Conservation (phyloP, 176 grass and related monocot genomes). For the Eremochloa ophiuroides region DNA sequence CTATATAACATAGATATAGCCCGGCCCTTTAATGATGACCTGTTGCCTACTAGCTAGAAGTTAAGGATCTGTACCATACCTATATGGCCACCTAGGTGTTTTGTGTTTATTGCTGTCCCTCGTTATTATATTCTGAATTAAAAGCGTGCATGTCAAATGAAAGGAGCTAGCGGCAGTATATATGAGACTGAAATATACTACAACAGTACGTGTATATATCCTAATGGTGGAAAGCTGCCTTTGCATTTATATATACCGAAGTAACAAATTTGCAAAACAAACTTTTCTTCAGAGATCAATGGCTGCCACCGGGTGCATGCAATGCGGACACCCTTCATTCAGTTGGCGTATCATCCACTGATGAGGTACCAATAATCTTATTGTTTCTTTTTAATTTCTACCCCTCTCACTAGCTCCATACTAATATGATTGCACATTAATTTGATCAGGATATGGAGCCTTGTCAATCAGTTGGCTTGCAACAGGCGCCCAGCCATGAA, state of each 20-base stretch:
- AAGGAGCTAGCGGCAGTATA: neutral
- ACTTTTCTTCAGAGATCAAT: constrained; percentile 46
- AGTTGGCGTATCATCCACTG: constrained; percentile 27
- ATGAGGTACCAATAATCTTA: constrained; percentile 22
- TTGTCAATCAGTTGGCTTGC: constrained; percentile 44
- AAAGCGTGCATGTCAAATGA: neutral
- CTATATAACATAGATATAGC: no score
- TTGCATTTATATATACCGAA: neutral
- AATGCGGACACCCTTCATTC: constrained; percentile 31
- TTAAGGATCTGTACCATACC: neutral
- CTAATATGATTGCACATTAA: neutral
- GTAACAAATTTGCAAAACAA: constrained; percentile 18
- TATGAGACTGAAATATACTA: neutral
- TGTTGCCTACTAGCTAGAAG: constrained; percentile 22
- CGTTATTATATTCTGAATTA: neutral
- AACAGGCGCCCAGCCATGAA: constrained; percentile 42
- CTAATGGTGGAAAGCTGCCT: neutral
- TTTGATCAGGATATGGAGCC: constrained; percentile 47
- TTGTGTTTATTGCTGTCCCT: constrained; percentile 30
- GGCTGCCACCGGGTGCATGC: constrained; percentile 38
- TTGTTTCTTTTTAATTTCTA: neutral
- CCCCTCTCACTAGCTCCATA: neutral
- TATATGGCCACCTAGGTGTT: constrained; percentile 15
- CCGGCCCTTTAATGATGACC: constrained; percentile 6
- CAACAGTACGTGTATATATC: neutral